Evolutionary conservation across 2,329 filamentous ascomycete genomes (phyloP), one percentile per base, ranked within the genome.

Genomic region (Ophiocordyceps camponoti-leonardi): DNA sequence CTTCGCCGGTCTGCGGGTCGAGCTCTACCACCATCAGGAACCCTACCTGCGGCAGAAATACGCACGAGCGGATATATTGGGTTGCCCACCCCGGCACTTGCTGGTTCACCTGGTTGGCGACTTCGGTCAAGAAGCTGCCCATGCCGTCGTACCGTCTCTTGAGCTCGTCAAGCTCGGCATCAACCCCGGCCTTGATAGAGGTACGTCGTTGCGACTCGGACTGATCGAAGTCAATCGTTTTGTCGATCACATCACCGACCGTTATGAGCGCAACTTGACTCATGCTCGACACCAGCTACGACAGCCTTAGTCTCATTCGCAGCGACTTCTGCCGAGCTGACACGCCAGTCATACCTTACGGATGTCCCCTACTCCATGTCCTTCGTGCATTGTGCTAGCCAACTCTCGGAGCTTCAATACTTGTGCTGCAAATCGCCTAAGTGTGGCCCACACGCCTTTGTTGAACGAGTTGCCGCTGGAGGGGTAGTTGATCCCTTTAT

Each of bases 1-100:
- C 73, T 42, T 69, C 64, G 0, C 77, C 76, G 2, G 72, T 77
- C 1, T 67, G 59, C 14, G 55, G 49, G 41, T 61, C 54, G 11
- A 49, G 47, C 52, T 86, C 75, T 16, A 94, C 79, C 0, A 82
- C 79, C 2, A 87, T 83, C 35, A 95, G 73, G 57, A 95, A 98
- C 0, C 92, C 92, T 35, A 95, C 75, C 55, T 94, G 87, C 0
- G 88, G 90, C 49, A 94, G 83, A 58, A 92, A 94, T 18, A 92
- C 82, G 50, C 93, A 93, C 46, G 88, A 88, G 31, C 72, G 67
- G 14, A 81, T 63, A 48, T 73, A 68, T 28, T 62, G 58, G 23
- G 60, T 59, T 18, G 69, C 68, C 68, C 72, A 71, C 48, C 73
- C 67, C 1, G 87, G 81, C 19, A 92, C 66, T 1, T 71, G 68